phyloP scores from a whole-genome alignment of 306 rosid genomes.

The Citrullus mucosospermus region DNA sequence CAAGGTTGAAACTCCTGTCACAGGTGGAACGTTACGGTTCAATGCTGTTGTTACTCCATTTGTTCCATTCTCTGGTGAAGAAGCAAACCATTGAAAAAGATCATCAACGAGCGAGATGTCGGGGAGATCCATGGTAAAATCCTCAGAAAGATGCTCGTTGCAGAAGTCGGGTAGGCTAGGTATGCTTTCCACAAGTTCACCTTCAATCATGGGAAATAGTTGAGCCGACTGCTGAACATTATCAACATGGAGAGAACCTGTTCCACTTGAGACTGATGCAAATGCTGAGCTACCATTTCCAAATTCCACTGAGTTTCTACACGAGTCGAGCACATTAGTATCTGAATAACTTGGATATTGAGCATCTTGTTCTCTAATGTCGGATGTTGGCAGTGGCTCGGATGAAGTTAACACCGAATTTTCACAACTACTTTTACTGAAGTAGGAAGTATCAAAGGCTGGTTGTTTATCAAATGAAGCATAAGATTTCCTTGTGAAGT shows the following conservation, averaged over 20 bases:
- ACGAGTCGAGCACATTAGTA: constrained; percentile 14
- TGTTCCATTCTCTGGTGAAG: constrained; percentile 26
- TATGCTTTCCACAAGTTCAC: constrained; percentile 13
- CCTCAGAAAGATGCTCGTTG: constrained; percentile 23
- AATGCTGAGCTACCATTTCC: not conserved
- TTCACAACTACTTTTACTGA: constrained; percentile 23
- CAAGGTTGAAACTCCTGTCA: constrained; percentile 22
- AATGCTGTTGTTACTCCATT: constrained; percentile 4
- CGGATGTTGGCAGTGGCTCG: constrained; percentile 18
- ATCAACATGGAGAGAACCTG: not conserved
- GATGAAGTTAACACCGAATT: constrained; percentile 34
- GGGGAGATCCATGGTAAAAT: constrained; percentile 24
- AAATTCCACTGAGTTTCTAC: constrained; percentile 11
- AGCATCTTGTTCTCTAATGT: constrained; percentile 20
- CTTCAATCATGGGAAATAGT: not conserved
- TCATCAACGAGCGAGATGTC: constrained; percentile 39
- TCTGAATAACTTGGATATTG: constrained; percentile 8
- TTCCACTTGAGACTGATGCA: not conserved
- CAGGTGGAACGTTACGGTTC: constrained; percentile 24
- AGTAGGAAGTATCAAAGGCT: not conserved
- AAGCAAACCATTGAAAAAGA: constrained; percentile 45
- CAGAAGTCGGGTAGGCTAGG: constrained; percentile 10
- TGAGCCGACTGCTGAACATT: not conserved
- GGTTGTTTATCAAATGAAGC: constrained; percentile 6
- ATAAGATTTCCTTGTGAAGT: constrained; percentile 14